Evolutionary conservation across 352 stramenopile genomes (phyloP).

Genomic region (Phytophthora melonis): DNA sequence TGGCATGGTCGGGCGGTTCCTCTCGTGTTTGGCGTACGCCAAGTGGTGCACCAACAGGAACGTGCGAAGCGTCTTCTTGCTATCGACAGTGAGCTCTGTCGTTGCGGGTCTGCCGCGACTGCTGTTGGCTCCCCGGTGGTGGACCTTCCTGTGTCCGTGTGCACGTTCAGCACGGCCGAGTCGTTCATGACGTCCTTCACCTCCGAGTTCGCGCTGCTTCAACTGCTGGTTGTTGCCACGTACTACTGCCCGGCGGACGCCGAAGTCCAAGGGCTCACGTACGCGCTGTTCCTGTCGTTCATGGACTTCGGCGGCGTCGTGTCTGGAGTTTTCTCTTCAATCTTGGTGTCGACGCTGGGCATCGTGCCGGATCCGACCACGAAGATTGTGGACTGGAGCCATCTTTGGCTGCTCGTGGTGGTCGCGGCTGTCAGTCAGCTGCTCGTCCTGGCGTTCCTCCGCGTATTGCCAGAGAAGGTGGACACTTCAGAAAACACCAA

Average conservation of each 20-base stretch:
- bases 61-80: constrained; percentile 79
- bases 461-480: constrained; percentile 74
- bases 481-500: constrained; percentile 30
- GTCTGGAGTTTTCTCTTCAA: constrained; percentile 67
- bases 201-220: constrained; percentile 81
- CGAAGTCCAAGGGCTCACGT: constrained; percentile 77
- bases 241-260: constrained; percentile 73
- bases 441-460: constrained; percentile 75
- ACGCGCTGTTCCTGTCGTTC: constrained; percentile 84
- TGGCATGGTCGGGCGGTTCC: constrained; percentile 73
- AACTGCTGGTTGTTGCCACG: constrained; percentile 85
- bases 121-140: constrained; percentile 63
- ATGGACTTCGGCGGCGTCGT: constrained; percentile 89
- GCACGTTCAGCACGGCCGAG: constrained; percentile 70
- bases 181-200: constrained; percentile 85
- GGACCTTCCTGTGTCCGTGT: constrained; percentile 69
- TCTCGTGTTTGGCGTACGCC: constrained; percentile 81
- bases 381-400: constrained; percentile 64
- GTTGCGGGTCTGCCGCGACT: constrained; percentile 70
- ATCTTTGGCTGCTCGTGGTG: constrained; percentile 72
- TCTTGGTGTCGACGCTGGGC: constrained; percentile 61
- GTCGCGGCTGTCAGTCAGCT: constrained; percentile 67
- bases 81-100: constrained; percentile 75
- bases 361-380: constrained; percentile 68
- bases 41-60: constrained; percentile 68